Evolutionary conservation across 1,139 yeast species (phyloP).

Genomic region (Debaryomycetaceae sp.): DNA sequence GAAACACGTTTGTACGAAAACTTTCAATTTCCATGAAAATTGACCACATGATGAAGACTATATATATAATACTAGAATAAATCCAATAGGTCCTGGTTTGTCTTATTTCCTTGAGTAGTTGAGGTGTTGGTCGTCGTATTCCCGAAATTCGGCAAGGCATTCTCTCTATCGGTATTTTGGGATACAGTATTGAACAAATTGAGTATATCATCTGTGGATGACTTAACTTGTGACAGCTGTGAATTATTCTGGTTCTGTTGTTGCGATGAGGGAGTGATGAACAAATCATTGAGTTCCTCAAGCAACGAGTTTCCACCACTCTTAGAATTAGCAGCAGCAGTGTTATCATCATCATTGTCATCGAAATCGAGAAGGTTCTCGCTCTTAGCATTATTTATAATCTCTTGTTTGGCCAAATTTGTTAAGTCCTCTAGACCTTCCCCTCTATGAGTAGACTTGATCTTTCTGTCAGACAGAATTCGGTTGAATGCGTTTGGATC

Average conservation of each 20-base stretch:
- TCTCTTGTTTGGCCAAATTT: conserved; percentile 73
- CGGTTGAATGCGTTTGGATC: conserved; percentile 31
- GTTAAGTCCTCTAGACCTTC: conserved; percentile 71
- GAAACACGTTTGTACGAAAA: background rate
- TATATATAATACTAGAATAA: conserved; percentile 35
- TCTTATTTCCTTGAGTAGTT: conserved; percentile 8
- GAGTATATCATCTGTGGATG: conserved; percentile 40
- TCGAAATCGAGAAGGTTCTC: conserved; percentile 82
- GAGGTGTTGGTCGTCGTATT: conserved; percentile 5
- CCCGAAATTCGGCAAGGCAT: background rate
- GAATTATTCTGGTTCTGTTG: conserved; percentile 1
- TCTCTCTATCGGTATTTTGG: conserved; percentile 1
- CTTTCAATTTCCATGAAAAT: background rate
- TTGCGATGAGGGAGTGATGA: conserved; percentile 33
- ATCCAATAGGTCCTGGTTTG: conserved; percentile 52
- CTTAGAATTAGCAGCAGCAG: conserved; percentile 5
- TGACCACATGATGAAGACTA: background rate
- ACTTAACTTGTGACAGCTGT: conserved; percentile 6
- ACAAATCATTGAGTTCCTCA: conserved; percentile 69
- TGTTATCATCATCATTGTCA: conserved; percentile 52
- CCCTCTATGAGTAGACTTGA: conserved; percentile 12
- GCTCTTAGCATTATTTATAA: conserved; percentile 60
- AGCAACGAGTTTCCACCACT: conserved; percentile 32
- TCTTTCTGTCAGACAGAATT: conserved; percentile 5
- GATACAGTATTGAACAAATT: conserved; percentile 32